A percentile compares a stretch with the other conserved stretches of the same genome.
Evolutionary conservation across 73 alveolate genomes (phyloP).

Genomic region (Paraurostyla sp.): DNA sequence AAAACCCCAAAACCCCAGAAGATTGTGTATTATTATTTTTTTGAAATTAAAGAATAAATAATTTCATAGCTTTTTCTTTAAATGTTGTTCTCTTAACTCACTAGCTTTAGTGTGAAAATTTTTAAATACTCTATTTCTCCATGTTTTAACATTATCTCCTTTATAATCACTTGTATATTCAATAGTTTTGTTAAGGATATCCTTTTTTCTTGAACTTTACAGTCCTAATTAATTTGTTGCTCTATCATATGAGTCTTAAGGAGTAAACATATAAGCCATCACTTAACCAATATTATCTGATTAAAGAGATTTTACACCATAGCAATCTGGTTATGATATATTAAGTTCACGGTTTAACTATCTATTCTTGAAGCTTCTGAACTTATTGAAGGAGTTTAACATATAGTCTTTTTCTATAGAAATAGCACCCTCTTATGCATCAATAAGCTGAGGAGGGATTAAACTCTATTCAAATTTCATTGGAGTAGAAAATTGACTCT

Average conservation of each 20-base stretch:
- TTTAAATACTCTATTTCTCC: background rate
- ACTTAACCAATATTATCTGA: slow-evolving; percentile 20
- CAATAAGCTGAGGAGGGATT: background rate
- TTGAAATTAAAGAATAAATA: too few relatives aligned
- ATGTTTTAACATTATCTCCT: background rate
- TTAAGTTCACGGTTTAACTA: background rate
- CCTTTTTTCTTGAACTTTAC: background rate
- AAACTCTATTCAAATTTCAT: background rate
- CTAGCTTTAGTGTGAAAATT: slow-evolving; percentile 18
- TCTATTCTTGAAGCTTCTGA: background rate
- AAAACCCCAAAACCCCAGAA: too few relatives aligned
- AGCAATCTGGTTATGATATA: slow-evolving; percentile 16
- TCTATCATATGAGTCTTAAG: too few relatives aligned
- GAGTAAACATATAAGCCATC: background rate
- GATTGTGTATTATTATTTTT: too few relatives aligned
- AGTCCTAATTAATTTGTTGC: background rate
- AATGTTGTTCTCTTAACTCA: background rate
- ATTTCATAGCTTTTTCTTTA: too few relatives aligned
- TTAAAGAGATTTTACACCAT: background rate
- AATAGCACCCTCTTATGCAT: background rate
- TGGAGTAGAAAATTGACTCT: too few relatives aligned
- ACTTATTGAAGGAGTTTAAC: background rate
- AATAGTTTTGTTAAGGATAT: background rate
- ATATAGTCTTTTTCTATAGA: slow-evolving; percentile 11
- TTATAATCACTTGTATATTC: background rate